These are phyloP conservation scores for Candida railenensis DNA, from an alignment of 805 yeast species.

Conservation along the genomic window DNA sequence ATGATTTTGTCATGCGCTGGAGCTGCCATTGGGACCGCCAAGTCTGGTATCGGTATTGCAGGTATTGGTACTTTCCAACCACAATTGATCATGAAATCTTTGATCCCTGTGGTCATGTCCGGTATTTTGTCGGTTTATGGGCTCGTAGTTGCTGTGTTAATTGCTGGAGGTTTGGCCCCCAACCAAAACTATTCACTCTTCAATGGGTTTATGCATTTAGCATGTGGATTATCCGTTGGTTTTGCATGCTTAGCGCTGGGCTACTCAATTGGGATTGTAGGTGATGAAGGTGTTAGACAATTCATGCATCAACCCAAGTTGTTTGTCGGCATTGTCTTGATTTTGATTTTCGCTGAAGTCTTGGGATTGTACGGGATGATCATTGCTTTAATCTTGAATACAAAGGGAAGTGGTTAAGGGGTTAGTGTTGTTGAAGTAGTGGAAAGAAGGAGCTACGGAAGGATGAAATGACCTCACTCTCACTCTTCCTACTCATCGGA, in stretches of 20 bases:
- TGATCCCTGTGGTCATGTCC: slow-evolving; percentile 97
- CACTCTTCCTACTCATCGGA: too few species aligned
- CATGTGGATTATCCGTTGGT: slow-evolving; percentile 95
- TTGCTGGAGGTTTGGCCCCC: slow-evolving; percentile 88
- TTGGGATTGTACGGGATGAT: slow-evolving; percentile 93
- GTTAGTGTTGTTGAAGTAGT: background rate
- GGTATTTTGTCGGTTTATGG: slow-evolving; percentile 98
- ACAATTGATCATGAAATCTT: slow-evolving; percentile 90
- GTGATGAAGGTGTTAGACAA: slow-evolving; percentile 89
- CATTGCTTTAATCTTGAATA: slow-evolving; percentile 87
- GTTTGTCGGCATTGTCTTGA: slow-evolving; percentile 87
- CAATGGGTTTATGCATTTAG: slow-evolving; percentile 97
- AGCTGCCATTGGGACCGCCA: slow-evolving; percentile 98
- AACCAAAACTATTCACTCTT: slow-evolving; percentile 77
- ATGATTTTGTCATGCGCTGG: slow-evolving; percentile 93
- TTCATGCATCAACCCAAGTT: slow-evolving; percentile 84
- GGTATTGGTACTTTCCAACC: slow-evolving; percentile 99
- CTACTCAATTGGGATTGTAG: slow-evolving; percentile 92
- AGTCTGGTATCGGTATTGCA: slow-evolving; percentile 95
- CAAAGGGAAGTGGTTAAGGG: slow-evolving; percentile 69
- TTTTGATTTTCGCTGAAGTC: slow-evolving; percentile 88
- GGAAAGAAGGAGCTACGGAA: background rate
- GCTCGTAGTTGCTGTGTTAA: slow-evolving; percentile 90
- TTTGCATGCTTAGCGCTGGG: slow-evolving; percentile 96
- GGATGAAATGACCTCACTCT: too few species aligned